Base-by-base conservation (phyloP, 345 rosid species). In the Angophora floribunda region DNA sequence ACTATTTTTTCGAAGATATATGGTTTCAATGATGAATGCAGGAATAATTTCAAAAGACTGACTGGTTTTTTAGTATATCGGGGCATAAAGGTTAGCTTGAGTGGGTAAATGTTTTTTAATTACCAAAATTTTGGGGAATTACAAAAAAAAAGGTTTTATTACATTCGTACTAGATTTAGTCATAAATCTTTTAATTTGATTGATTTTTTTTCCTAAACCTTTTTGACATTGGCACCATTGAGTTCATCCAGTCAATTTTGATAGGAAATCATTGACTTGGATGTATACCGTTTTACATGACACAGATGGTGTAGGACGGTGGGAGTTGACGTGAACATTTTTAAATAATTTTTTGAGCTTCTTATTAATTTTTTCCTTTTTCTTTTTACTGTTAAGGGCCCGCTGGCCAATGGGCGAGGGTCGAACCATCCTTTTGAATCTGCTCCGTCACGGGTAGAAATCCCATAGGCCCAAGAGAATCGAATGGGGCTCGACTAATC, bases 141-240 rank as follows among this genome's bases (percentile, higher is more conserved):
- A 55, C 12, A 11, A 1, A 55, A 55, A 55, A 55, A 7, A 55
- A n/a, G n/a, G n/a, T n/a, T n/a, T 22, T 22, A 21, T 55, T 12
- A 9, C 4, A 55, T 22, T 55, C 2, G 21, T 21, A 55, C 12
- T 22, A 55, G n/a, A 55, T 3, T 55, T 1, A 0, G 0, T 21
- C 2, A 55, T 9, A 22, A 55, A 9, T 5, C 13, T 55, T 55
- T 55, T 0, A 1, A 55, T 0, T 55, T 21, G 22, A 55, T 2
- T 55, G 21, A 55, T 55, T 22, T 36, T 36, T 36, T 36, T 1
- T 55, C 12, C 0, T 22, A 55, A 9, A 22, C 24, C 0, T 55
- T 22, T 55, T 55, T 0, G n/a, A 55, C 9, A 55, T 55, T 22
- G 0, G 2, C 9, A 21, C 2, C 2, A 55, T 55, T 8, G 5